Evolutionary conservation across 106 monocot species (phyloP), one percentile per base, ranked within the genome.

Genomic region (Allium sativum): DNA sequence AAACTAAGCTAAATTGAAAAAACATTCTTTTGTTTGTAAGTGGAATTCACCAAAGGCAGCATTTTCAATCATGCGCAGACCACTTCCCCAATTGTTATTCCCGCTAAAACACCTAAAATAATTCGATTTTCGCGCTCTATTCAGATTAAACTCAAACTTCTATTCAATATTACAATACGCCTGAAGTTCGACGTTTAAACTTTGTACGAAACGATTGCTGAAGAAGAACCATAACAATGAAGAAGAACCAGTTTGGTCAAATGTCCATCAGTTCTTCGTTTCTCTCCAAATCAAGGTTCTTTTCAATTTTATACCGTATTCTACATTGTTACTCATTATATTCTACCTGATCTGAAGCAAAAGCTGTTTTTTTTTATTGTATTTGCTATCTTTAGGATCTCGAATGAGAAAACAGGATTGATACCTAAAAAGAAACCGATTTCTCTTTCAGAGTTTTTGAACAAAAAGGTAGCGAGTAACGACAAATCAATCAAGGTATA

Each of bases 371-470:
- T 50, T 10, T 45, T 51, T 12, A 20, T 46, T 9, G 13, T 40
- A 18, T 41, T 45, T 59, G 40, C 56, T 31, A 5, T 31, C 31
- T 1, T 2, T 31, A 69, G 77, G n/a, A 44, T n/a, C 53, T 31
- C 63, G 22, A 67, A 53, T 40, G 65, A 64, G 57, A 69, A 46
- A 7, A 10, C 61, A 53, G 52, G 61, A 45, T 6, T 21, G 15
- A 82, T 67, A 31, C 7, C 71, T 9, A 31, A 63, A 42, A 86
- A 76, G 76, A 70, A 74, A 40, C 45, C 83, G 10, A 66, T 87
- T 31, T 73, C 81, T 13, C 75, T 81, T n/a, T 78, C 83, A 4
- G 80, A 76, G 9, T 76, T 79, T 51, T 64, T 77, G 51, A 70
- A 81, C 62, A 69, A 76, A 47, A 84, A 83, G 75, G n/a, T 83